Base-by-base conservation (phyloP, 352 stramenopile species). In the Phytophthora multivora region DNA sequence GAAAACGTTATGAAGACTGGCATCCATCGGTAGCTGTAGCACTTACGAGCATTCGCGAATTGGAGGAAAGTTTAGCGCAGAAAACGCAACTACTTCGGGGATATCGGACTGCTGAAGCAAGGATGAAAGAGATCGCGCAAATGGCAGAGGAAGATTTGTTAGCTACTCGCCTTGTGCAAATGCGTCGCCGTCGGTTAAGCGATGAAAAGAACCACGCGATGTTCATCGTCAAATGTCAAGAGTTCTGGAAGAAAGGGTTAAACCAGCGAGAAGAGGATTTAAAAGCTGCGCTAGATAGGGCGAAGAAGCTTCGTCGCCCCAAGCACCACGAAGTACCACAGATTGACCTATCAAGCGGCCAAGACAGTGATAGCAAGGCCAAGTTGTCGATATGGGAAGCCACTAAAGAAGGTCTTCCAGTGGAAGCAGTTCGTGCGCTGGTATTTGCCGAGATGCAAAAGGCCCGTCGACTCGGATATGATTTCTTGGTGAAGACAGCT, bases 311-410 rank as follows among this genome's bases (percentile, higher is more conserved):
- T 0, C 45, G 63, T 23, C 56, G 48, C 2, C 60, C 43, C 5
- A 57, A 65, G 15, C 41, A 38, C 15, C 35, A 36, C 4, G 73
- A 72, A 12, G 51, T 54, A 4, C 39, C 66, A n/a, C 41, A 67
- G 28, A 59, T 45, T 18, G 59, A 69, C 11, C 41, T 59, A 48
- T 53, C 58, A 13, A 55, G 42, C 12, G 71, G 81, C 8, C 30
- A 48, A 12, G 47, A 77, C 1, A 50, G 59, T 2, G 72, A 70
- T 9, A 56, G 54, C 21, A 74, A 71, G 6, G 36, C 62, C 2
- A 89, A 86, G 23, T 31, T 90, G 10, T 89, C 80, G 0, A 87
- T 89, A 25, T 91, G 83, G 83, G 83, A 91, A 52, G 80, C 83
- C 7, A 70, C 76, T 1, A 80, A 75, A 45, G 83, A 83, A 61